Base-by-base conservation (phyloP, 2,329 filamentous ascomycete species). In the Knoxdaviesia proteae region DNA sequence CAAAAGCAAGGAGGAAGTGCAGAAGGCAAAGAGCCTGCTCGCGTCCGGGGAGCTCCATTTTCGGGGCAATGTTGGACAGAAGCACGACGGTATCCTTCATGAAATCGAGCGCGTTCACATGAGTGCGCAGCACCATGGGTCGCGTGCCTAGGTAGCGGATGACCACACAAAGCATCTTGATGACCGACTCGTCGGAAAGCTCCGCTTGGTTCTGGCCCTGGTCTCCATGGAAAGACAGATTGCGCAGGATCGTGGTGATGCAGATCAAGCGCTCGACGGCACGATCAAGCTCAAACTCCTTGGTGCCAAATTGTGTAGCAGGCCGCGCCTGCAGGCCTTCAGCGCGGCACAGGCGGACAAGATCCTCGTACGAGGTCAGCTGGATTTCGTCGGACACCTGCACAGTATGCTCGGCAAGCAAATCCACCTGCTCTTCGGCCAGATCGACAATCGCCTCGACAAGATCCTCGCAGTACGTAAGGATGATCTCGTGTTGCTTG, bases 21-120 rank as follows among this genome's bases (percentile, higher is more conserved):
- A 98, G 64, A 6, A 96, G 67, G 52, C 82, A 84, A 36, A 84
- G 65, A 0, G 87, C 87, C 55, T 96, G 87, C 54, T 96, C 87
- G 48, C 82, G 78, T 20, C 80, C 80, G 1, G 86, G 80, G 36
- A 98, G 66, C 53, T 88, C 80, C 42, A 96, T 71, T 7, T 74
- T 72, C 39, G 82, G 75, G 6, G 86, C 77, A 40, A 92, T 74
- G 57, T 98, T 96, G 44, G 88, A 94, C 43, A 98, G 66, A 49
- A 93, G 76, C 10, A 84, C 79, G 45, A 96, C 74, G 32, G 86
- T 67, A 57, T 98, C 90, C 61, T 98, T 98, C 83, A 94, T 93
- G 52, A 96, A 88, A 58, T 98, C 90, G 49, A 94, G 65, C 0
- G 82, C 90, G 58, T 94, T 94, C 53, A 72, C 68, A 49, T 90